phyloP scores from a whole-genome alignment of 1,284 basidiomycete genomes.

The Microstroma glucosiphilum region DNA sequence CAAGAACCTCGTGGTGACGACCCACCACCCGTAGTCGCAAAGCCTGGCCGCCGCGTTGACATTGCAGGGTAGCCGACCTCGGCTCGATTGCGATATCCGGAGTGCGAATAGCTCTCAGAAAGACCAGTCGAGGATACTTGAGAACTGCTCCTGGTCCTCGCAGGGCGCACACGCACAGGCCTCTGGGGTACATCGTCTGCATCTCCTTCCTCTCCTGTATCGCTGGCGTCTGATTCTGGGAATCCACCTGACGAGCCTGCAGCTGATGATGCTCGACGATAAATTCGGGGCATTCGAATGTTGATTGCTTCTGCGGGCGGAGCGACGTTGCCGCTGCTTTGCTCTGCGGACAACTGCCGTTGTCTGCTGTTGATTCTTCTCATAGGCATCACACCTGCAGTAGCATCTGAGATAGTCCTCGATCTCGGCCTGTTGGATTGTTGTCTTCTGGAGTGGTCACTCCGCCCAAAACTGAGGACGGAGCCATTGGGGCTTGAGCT shows the following conservation, averaged over 20 bases:
- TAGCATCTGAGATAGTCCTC: background rate
- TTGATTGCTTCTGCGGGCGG: background rate
- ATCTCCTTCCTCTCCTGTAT: background rate
- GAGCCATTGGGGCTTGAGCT: background rate
- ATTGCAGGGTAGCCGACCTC: background rate
- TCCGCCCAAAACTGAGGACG: background rate
- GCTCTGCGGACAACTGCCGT: too few species aligned
- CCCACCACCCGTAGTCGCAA: too few species aligned
- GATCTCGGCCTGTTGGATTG: background rate
- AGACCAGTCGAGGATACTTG: background rate
- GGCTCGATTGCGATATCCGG: background rate
- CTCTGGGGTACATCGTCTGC: background rate
- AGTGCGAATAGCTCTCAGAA: background rate
- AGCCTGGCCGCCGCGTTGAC: background rate
- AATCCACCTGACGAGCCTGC: background rate
- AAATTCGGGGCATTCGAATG: background rate
- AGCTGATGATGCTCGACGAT: background rate
- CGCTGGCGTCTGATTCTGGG: slow-evolving; percentile 1
- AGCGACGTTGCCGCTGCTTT: background rate
- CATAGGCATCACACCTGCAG: background rate
- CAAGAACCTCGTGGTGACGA: too few species aligned
- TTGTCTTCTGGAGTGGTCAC: background rate
- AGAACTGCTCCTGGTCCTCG: background rate
- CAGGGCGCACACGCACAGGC: background rate
- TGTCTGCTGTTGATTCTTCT: too few species aligned